Evolutionary conservation across 257 asterid genomes (phyloP), one percentile per base, ranked within the genome.

Genomic region (Scutellaria barbata): DNA sequence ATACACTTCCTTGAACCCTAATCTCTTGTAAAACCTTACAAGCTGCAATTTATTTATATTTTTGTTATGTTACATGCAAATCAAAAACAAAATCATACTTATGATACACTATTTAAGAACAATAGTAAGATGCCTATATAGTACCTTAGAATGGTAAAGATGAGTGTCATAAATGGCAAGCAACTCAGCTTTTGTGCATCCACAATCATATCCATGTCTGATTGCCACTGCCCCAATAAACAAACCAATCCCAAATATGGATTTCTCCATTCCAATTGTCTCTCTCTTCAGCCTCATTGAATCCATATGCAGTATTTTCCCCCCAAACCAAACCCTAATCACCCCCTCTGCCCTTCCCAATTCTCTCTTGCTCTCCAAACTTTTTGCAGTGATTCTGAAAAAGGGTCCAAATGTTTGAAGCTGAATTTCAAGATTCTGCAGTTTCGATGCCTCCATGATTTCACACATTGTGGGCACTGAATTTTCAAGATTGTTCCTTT

Each of bases 211-310:
- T 6, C 98, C 98, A 74, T 83, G 81, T 58, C 97, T 76, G 12
- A 90, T 84, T 8, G 98, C 98, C 16, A 86, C 90, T 1, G 99
- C 99, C 51, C 99, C 99, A 52, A 94, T 47, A 30, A 91, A 94
- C 88, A 94, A 76, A 6, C 99, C 97, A 35, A 94, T 88, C 46
- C 99, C 98, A 59, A 89, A 93, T 25, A 94, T 85, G 2, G 99
- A 94, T 69, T 85, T 91, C 77, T 91, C 89, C 93, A 94, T 86
- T 14, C 90, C 87, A 63, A 91, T 48, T 0, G 96, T 89, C 68
- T 88, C 96, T 56, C 82, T 86, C 17, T 73, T 66, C 81, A 94
- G 81, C 73, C 57, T 89, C 42, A 94, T 85, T 7, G 95, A 86
- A 70, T 93, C 98, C 75, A 93, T 63, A 42, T 90, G 98, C 75